Evolutionary conservation across 768 basidiomycete genomes (phyloP).

Genomic region (Calocera viscosa): DNA sequence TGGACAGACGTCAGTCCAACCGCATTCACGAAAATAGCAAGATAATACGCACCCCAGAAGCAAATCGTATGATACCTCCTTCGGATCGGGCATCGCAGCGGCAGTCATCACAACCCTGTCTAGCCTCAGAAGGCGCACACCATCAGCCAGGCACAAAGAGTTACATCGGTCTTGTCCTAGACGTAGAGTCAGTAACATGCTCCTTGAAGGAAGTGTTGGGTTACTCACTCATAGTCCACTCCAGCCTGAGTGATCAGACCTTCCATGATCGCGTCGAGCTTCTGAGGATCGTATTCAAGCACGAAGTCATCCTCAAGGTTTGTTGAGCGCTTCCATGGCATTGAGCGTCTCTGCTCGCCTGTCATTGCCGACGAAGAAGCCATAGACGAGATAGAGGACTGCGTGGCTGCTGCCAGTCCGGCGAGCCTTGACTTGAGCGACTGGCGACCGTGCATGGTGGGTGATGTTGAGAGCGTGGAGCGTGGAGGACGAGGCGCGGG

Average conservation of each 20-base stretch:
- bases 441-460: neutral
- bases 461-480: neutral
- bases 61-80: constrained; percentile 61
- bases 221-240: constrained; percentile 72
- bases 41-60: constrained; percentile 49
- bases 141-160: constrained; percentile 21
- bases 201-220: neutral
- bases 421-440: constrained; percentile 3
- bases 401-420: neutral
- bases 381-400: neutral
- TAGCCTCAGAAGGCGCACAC: constrained; percentile 12
- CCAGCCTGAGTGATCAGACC: constrained; percentile 79
- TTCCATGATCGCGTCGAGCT: constrained; percentile 51
- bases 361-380: neutral
- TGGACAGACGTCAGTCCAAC: constrained; percentile 24
- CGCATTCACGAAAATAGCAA: constrained; percentile 3
- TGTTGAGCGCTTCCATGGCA: neutral
- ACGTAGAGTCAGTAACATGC: constrained; percentile 7
- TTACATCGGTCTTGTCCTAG: constrained; percentile 77
- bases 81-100: constrained; percentile 70
- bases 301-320: neutral
- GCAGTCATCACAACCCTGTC: constrained; percentile 74
- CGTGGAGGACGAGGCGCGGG: neutral
- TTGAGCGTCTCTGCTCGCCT: neutral
- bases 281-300: constrained; percentile 26